A percentile compares a stretch with the other conserved stretches of the same genome.
phyloP scores from a whole-genome alignment of 2,329 filamentous ascomycete species.

The Myriosclerotinia curreyana region DNA sequence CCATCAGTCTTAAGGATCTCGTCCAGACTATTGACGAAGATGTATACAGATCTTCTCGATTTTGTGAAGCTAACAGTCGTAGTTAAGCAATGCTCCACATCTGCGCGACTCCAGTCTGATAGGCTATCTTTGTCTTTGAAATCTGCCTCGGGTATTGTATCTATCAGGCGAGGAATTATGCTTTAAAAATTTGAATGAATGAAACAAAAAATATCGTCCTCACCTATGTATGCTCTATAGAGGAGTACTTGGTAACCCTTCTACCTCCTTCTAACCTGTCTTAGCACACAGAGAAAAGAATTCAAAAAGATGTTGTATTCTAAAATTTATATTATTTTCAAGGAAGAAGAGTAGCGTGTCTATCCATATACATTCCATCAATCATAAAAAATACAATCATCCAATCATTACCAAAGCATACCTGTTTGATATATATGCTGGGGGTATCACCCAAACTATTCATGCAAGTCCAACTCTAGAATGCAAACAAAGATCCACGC shows the following conservation, averaged over 20 bases:
- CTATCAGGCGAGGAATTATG: neutral
- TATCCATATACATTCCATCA: neutral
- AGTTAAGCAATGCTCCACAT: neutral
- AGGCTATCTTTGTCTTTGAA: neutral
- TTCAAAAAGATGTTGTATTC: too few species aligned
- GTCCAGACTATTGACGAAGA: neutral
- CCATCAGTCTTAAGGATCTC: too few species aligned
- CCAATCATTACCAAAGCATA: neutral
- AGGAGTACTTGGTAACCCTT: too few species aligned
- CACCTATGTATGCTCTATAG: too few species aligned
- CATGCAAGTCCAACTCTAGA: neutral
- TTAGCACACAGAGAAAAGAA: too few species aligned
- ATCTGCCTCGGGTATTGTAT: neutral
- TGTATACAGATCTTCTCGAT: neutral
- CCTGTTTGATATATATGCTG: neutral
- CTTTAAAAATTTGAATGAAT: too few species aligned
- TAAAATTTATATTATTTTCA: neutral
- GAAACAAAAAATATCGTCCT: too few species aligned
- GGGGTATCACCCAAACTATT: neutral
- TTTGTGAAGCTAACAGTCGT: neutral
- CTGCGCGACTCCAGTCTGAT: neutral
- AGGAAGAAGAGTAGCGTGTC: neutral
- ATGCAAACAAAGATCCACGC: neutral
- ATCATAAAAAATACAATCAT: neutral
- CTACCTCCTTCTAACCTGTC: too few species aligned